A percentile compares a stretch with the other conserved stretches of the same genome.
phyloP scores from a whole-genome alignment of 768 basidiomycete species.

The Lyophyllum atratum region DNA sequence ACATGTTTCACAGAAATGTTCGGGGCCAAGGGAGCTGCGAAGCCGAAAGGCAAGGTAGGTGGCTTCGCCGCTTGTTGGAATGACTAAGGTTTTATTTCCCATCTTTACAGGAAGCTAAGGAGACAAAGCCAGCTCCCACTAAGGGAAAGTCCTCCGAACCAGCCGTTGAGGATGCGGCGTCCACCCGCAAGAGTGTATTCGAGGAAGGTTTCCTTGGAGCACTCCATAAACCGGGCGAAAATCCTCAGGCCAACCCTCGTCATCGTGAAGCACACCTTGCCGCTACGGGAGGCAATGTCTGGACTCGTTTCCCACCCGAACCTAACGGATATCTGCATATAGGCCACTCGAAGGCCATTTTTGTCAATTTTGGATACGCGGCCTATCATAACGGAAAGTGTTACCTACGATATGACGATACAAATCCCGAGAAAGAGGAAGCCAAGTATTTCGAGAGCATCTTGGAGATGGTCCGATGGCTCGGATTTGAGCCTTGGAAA shows the following conservation, averaged over 20 bases:
- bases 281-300: slow-evolving; percentile 79
- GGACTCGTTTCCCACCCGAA: slow-evolving; percentile 98
- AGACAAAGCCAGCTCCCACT: slow-evolving; percentile 27
- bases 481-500: slow-evolving; percentile 97
- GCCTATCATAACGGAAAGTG: slow-evolving; percentile 90
- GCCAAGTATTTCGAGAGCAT: slow-evolving; percentile 96
- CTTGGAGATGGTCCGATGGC: slow-evolving; percentile 92
- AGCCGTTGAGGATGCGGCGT: slow-evolving; percentile 36
- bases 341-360: slow-evolving; percentile 98
- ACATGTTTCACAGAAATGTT: slow-evolving; percentile 64
- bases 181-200: slow-evolving; percentile 70
- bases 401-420: slow-evolving; percentile 96
- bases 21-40: slow-evolving; percentile 69
- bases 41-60: slow-evolving; percentile 66
- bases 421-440: slow-evolving; percentile 98
- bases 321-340: slow-evolving; percentile 96
- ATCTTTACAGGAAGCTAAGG: slow-evolving; percentile 48
- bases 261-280: slow-evolving; percentile 83
- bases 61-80: background rate
- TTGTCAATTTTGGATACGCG: slow-evolving; percentile 98
- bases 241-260: slow-evolving; percentile 79
- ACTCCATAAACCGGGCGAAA: slow-evolving; percentile 92
- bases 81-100: background rate
- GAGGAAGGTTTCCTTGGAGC: slow-evolving; percentile 92
- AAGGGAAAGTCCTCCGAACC: slow-evolving; percentile 32